A percentile compares a stretch with the other conserved stretches of the same genome.
Conservation (phyloP, 2,329 filamentous ascomycete genomes). For the Dichotomopilus funicola region DNA sequence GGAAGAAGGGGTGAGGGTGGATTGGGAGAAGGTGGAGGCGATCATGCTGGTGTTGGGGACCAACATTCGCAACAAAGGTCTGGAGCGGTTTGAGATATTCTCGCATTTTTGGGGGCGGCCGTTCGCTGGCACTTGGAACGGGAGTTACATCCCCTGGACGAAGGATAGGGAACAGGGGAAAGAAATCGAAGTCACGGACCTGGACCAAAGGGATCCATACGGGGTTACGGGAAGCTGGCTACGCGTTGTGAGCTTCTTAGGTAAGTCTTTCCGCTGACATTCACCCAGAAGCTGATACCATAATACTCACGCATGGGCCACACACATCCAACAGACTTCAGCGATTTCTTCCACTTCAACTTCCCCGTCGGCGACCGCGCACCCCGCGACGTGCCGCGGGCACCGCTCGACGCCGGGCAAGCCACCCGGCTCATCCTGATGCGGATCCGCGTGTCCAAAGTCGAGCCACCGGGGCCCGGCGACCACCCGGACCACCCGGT, state of each 20-base stretch:
- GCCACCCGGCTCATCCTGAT: slow-evolving; percentile 65
- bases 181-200: slow-evolving; percentile 30
- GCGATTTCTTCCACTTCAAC: slow-evolving; percentile 67
- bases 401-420: slow-evolving; percentile 55
- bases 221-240: slow-evolving; percentile 66
- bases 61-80: slow-evolving; percentile 49
- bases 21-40: slow-evolving; percentile 77
- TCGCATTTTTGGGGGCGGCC: slow-evolving; percentile 47
- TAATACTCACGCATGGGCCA: background rate
- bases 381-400: slow-evolving; percentile 39
- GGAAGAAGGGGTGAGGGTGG: slow-evolving; percentile 40
- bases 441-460: slow-evolving; percentile 54
- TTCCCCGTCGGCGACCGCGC: slow-evolving; percentile 42
- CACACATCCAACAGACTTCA: slow-evolving; percentile 48
- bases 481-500: slow-evolving; percentile 55
- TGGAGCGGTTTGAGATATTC: slow-evolving; percentile 40
- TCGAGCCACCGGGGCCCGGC: slow-evolving; percentile 52
- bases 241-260: slow-evolving; percentile 41
- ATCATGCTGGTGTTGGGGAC: slow-evolving; percentile 62
- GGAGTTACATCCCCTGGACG: slow-evolving; percentile 40
- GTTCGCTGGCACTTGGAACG: slow-evolving; percentile 49
- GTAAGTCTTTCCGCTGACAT: slow-evolving; percentile 2
- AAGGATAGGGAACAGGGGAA: slow-evolving; percentile 15
- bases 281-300: background rate
- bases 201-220: slow-evolving; percentile 60